Conservation (phyloP, 805 yeast genomes). For the Metschnikowia cubensis region DNA sequence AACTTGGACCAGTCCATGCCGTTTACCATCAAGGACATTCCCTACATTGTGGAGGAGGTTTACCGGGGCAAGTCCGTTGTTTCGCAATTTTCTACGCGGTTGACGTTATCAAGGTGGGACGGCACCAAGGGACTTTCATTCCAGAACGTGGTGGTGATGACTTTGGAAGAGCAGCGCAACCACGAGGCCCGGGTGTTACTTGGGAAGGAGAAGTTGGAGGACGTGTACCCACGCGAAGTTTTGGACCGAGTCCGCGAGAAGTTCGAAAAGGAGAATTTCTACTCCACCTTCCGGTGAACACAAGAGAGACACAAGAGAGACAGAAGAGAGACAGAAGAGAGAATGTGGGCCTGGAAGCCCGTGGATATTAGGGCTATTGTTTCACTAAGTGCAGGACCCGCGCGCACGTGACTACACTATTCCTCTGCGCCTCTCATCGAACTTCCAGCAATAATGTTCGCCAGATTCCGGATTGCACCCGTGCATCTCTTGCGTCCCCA, state of each 20-base stretch:
- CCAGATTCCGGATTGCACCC: conserved; percentile 7
- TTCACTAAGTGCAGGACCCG: neutral
- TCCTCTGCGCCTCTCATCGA: neutral
- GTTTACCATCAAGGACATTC: conserved; percentile 65
- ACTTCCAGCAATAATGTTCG: conserved; percentile 1
- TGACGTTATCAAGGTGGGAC: conserved; percentile 84
- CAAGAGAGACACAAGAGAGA: too few relatives aligned
- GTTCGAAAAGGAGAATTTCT: conserved; percentile 71
- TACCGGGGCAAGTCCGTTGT: conserved; percentile 90
- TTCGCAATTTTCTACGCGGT: conserved; percentile 73
- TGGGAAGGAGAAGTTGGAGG: conserved; percentile 59
- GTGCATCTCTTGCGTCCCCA: conserved; percentile 1
- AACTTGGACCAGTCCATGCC: conserved; percentile 73
- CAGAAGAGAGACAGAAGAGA: too few relatives aligned
- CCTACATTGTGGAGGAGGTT: conserved; percentile 84
- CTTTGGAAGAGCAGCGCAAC: conserved; percentile 75
- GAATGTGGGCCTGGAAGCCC: too few relatives aligned
- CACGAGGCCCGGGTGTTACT: conserved; percentile 76
- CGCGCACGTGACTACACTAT: neutral
- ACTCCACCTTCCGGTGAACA: conserved; percentile 35
- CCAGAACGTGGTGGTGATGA: conserved; percentile 83
- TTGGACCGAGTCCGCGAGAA: conserved; percentile 56
- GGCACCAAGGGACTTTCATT: conserved; percentile 57
- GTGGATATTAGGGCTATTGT: too few relatives aligned
- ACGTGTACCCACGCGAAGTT: conserved; percentile 61